phyloP scores from a whole-genome alignment of 371 early-diverging fungal species.

The Sporodiniella umbellata region DNA sequence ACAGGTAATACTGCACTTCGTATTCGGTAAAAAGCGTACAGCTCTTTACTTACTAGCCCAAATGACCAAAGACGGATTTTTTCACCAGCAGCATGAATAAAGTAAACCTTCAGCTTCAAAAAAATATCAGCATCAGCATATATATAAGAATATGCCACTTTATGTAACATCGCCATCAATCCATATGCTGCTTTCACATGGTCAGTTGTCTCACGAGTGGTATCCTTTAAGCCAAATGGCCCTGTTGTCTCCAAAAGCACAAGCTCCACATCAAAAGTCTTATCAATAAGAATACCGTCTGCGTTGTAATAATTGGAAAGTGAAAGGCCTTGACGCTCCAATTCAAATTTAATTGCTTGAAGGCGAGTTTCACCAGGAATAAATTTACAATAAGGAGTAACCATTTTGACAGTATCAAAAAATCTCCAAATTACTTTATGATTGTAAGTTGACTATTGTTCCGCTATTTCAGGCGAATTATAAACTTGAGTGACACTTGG shows the following conservation, averaged over 20 bases:
- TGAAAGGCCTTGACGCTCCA: conserved; percentile 10
- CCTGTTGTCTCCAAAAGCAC: conserved; percentile 10
- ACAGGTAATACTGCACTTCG: conserved; percentile 9
- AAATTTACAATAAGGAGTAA: conserved; percentile 11
- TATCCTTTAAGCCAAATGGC: conserved; percentile 14
- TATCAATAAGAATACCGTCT: conserved; percentile 16
- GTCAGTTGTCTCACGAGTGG: conserved; percentile 13
- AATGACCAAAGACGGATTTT: conserved; percentile 16
- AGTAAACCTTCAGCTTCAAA: conserved; percentile 8
- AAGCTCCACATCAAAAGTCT: conserved; percentile 1
- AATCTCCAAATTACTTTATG: conserved; percentile 5
- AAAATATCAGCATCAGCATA: conserved; percentile 17
- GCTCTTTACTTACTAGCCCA: conserved; percentile 11
- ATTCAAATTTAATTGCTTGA: conserved; percentile 12
- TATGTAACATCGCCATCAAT: conserved; percentile 11
- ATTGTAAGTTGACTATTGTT: conserved; percentile 8
- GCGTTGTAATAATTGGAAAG: conserved; percentile 7
- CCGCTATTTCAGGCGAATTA: conserved; percentile 1
- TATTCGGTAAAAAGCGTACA: conserved; percentile 9
- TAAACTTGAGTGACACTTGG: conserved; percentile 8
- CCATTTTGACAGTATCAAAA: conserved; percentile 3
- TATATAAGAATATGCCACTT: conserved; percentile 1
- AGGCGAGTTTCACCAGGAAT: conserved; percentile 21
- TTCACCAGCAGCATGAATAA: conserved; percentile 17
- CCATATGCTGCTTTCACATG: conserved; percentile 14